Base-by-base conservation (phyloP, 2,329 filamentous ascomycete genomes). In the Hymenoscyphus fructigenus region DNA sequence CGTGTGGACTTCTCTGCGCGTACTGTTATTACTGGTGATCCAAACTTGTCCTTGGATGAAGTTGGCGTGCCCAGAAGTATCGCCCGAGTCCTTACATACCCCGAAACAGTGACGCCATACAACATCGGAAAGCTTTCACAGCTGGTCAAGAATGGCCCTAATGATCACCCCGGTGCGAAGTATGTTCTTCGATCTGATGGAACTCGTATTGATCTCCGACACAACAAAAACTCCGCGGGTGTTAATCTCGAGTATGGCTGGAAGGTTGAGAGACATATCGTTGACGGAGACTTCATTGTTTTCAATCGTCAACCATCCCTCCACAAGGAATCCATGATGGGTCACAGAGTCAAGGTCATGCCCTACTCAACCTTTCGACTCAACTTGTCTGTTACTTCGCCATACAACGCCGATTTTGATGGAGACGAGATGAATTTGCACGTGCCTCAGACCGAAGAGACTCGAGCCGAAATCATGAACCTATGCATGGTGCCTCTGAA, bases 281-380 rank as follows among this genome's bases (percentile, higher is more conserved):
- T 96, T 74, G 92, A 97, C 74, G 94, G 94, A 65, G 95, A 99
- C 78, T 96, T 92, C 70, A 98, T 99, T 79, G 93, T 99, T 75
- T 99, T 99, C 87, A 99, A 99, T 78, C 95, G 95, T 84, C 95
- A 99, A 77, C 95, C 95, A 0, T 99, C 95, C 41, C 84, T 99
- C 74, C 95, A 99, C 84, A 99, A 99, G 79, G 95, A 99, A 77
- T 99, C 95, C 66, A 99, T 99, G 95, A 99, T 99, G 96, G 95
- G 92, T 78, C 95, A 99, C 79, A 89, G 92, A 73, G 95, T 99
- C 68, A 90, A 90, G 66, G 95, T 99, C 67, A 98, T 99, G 93
- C 95, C 95, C 2, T 99, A 97, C 78, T 99, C 95, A 5, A 99
- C 95, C 1, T 99, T 99, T 83, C 90, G 95, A 69, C 85, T 99